Evolutionary conservation across 1,139 yeast species (phyloP).

Genomic region (Taiozyma sp.): DNA sequence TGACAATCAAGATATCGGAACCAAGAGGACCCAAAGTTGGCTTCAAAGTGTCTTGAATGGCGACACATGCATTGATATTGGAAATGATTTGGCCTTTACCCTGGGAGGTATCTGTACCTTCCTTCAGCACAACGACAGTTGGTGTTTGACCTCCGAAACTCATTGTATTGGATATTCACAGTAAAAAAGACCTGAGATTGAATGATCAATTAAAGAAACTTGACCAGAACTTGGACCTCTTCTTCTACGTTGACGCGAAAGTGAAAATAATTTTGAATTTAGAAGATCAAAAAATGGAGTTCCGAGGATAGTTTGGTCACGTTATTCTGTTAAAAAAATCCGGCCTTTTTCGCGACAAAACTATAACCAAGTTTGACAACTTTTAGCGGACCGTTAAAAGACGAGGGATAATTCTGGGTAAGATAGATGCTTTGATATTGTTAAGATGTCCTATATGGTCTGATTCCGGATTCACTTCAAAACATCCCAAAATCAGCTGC

Average conservation of each 20-base stretch:
- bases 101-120: slow-evolving; percentile 96
- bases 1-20: slow-evolving; percentile 87
- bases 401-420: too few relatives aligned
- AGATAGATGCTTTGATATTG: too few relatives aligned
- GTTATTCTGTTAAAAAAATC: neutral
- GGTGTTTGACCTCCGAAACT: slow-evolving; percentile 92
- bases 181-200: neutral
- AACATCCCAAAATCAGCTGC: neutral
- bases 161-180: slow-evolving; percentile 37
- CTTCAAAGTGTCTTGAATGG: slow-evolving; percentile 91
- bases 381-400: neutral
- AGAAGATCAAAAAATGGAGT: neutral
- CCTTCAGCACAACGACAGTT: slow-evolving; percentile 93
- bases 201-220: neutral
- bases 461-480: neutral
- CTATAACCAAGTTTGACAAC: neutral
- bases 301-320: neutral
- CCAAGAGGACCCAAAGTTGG: slow-evolving; percentile 98
- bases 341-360: neutral
- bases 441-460: neutral
- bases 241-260: neutral
- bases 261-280: neutral
- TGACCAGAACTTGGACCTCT: neutral
- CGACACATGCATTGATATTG: slow-evolving; percentile 94
- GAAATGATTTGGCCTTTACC: slow-evolving; percentile 94